Evolutionary conservation across 1,139 yeast species (phyloP).

Genomic region (Suhomyces choctaworum): DNA sequence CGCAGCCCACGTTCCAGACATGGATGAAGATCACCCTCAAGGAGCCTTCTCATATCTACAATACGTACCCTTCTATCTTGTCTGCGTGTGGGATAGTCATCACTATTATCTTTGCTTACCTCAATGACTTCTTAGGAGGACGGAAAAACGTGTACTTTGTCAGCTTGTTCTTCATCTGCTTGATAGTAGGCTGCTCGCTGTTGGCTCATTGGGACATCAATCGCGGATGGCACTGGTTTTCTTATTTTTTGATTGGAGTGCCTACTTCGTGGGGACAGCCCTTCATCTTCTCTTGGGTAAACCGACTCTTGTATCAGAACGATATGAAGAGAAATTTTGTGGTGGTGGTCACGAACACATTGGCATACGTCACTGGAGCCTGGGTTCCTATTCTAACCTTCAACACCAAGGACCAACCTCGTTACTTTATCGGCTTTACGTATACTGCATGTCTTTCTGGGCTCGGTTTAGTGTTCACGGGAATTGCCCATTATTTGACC

Average conservation of each 20-base stretch:
- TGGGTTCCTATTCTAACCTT: constrained; percentile 29
- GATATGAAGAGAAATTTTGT: constrained; percentile 28
- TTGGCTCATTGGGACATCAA: constrained; percentile 51
- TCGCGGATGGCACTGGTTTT: constrained; percentile 48
- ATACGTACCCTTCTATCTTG: constrained; percentile 50
- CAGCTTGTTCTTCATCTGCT: constrained; percentile 33
- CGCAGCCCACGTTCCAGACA: constrained; percentile 52
- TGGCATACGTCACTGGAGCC: constrained; percentile 27
- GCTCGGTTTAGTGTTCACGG: constrained; percentile 23
- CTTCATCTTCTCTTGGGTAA: constrained; percentile 27
- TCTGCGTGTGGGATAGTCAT: constrained; percentile 46
- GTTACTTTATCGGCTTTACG: constrained; percentile 24
- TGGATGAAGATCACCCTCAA: constrained; percentile 52
- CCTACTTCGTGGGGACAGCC: constrained; percentile 41
- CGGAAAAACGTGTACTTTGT: constrained; percentile 39
- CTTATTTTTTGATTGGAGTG: constrained; percentile 48
- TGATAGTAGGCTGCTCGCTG: constrained; percentile 43
- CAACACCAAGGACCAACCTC: constrained; percentile 38
- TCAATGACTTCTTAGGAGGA: constrained; percentile 48
- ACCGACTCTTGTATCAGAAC: constrained; percentile 21
- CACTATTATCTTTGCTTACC: constrained; percentile 40
- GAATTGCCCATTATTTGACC: constrained; percentile 30
- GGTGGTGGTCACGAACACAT: constrained; percentile 24
- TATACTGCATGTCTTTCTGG: constrained; percentile 25
- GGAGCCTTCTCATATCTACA: constrained; percentile 42